phyloP scores from a whole-genome alignment of 2,329 filamentous ascomycete genomes.

The Metarhizium humberi region DNA sequence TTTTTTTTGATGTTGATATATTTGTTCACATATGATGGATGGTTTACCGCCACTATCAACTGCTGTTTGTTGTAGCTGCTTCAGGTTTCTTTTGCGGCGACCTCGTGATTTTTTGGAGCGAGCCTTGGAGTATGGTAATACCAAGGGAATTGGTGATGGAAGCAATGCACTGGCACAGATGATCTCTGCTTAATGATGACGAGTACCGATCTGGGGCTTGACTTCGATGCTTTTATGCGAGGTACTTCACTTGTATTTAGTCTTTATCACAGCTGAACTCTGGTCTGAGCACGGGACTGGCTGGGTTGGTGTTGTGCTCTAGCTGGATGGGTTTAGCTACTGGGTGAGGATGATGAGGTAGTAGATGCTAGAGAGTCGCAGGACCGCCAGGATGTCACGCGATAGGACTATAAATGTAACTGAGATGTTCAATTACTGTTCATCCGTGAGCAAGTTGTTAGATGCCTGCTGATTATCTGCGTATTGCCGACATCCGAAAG shows the following conservation, averaged over 20 bases:
- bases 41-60: background rate
- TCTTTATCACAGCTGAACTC: background rate
- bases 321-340: background rate
- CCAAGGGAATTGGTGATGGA: background rate
- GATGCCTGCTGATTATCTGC: no score
- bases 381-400: background rate
- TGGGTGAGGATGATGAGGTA: background rate
- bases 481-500: no score
- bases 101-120: background rate
- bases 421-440: background rate
- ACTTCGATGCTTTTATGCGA: background rate
- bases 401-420: background rate
- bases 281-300: background rate
- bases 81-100: background rate
- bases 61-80: background rate
- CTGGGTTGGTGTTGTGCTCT: background rate
- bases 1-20: conserved; percentile 4
- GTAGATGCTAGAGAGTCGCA: background rate
- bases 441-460: no score
- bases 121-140: background rate
- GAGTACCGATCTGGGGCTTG: background rate
- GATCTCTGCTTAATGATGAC: background rate
- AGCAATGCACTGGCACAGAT: background rate
- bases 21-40: conserved; percentile 1
- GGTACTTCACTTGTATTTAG: background rate